Evolutionary conservation across 129 eudicot species (phyloP), one percentile per base, ranked within the genome.

Genomic region (Saussurea involucrata): DNA sequence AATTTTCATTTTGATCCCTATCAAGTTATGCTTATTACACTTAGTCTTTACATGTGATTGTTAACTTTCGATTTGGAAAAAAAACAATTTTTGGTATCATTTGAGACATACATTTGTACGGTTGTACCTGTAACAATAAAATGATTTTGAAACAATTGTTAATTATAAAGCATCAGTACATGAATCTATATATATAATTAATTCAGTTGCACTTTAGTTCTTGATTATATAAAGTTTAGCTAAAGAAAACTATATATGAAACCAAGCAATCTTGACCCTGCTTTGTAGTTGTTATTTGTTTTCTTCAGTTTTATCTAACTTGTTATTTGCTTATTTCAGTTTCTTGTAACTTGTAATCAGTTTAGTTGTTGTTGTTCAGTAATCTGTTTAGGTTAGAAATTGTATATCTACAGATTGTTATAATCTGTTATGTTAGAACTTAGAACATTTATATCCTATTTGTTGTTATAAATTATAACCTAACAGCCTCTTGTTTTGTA

Each of bases 231-330:
- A 17, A n/a, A 34, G 24, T 36, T 76, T 34, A 40, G 31, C 83
- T 29, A 80, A 80, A 80, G 79, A 31, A 40, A 75, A 73, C 7
- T 53, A n/a, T n/a, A n/a, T n/a, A 53, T 66, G 83, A 80, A 66
- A 65, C 68, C 29, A 80, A 66, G 69, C 74, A 66, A 80, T 80
- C 46, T 80, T 72, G 40, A 71, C 8, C 40, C 37, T 57, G 84
- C n/a, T n/a, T n/a, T n/a, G n/a, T n/a, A n/a, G n/a, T n/a, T n/a
- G n/a, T n/a, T n/a, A n/a, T n/a, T n/a, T n/a, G n/a, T n/a, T n/a
- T n/a, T n/a, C n/a, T n/a, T n/a, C n/a, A n/a, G n/a, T n/a, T n/a
- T n/a, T n/a, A n/a, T n/a, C n/a, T n/a, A n/a, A n/a, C n/a, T n/a
- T n/a, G n/a, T n/a, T n/a, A n/a, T n/a, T n/a, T n/a, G n/a, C n/a